phyloP scores from a whole-genome alignment of 345 rosid genomes.

The Sonneratia caseolaris region DNA sequence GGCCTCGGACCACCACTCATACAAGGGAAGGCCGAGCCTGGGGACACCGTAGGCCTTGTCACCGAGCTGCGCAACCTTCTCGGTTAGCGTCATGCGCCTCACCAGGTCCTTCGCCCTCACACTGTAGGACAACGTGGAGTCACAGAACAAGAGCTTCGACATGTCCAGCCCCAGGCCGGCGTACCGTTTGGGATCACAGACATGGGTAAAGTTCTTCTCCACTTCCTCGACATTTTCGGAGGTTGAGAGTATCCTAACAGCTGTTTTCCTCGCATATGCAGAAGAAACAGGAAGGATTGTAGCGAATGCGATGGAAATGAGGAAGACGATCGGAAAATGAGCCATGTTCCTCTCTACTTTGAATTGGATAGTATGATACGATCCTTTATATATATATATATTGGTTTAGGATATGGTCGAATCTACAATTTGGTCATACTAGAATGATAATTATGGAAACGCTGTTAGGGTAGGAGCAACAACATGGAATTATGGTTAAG shows the following conservation, averaged over 20 bases:
- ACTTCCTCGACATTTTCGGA: background rate
- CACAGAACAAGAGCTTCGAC: constrained; percentile 18
- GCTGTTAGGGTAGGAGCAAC: no score
- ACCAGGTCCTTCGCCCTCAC: constrained; percentile 28
- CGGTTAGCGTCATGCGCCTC: constrained; percentile 19
- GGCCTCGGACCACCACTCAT: constrained; percentile 48
- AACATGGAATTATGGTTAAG: no score
- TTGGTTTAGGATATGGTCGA: background rate
- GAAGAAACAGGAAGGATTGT: background rate
- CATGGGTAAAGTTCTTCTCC: constrained; percentile 10
- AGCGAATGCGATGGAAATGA: background rate
- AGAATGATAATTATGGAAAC: no score
- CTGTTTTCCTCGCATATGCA: background rate
- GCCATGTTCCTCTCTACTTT: background rate
- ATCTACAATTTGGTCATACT: background rate
- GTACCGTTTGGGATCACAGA: constrained; percentile 20
- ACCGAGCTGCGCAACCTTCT: constrained; percentile 27
- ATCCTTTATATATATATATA: background rate
- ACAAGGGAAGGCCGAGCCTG: constrained; percentile 26
- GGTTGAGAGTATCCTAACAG: background rate
- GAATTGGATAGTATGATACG: background rate
- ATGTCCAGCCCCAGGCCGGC: constrained; percentile 12
- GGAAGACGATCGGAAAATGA: background rate
- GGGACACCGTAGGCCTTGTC: constrained; percentile 17
- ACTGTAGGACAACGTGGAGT: constrained; percentile 16